These are phyloP conservation scores for Alternaria ventricosa DNA, from an alignment of 2,329 filamentous ascomycete genomes.

Conservation along the genomic window DNA sequence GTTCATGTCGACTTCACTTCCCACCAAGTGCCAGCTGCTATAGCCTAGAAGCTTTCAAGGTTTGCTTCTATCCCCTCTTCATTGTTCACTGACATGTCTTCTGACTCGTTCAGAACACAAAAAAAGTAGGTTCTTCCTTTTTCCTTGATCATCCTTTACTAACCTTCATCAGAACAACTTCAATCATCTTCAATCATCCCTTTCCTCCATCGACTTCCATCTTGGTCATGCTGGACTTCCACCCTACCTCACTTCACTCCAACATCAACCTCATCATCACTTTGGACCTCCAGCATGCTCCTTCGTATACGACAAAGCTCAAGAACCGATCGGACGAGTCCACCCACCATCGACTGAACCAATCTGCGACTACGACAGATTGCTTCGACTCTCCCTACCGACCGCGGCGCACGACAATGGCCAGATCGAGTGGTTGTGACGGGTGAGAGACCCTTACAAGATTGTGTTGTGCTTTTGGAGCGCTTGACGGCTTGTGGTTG, in stretches of 20 bases:
- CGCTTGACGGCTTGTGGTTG: slow-evolving; percentile 1
- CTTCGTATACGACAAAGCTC: not conserved
- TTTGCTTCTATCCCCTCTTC: not conserved
- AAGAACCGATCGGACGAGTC: slow-evolving; percentile 1
- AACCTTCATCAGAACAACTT: not conserved
- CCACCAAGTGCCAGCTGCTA: not conserved
- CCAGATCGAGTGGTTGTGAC: slow-evolving; percentile 1
- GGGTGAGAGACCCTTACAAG: not conserved
- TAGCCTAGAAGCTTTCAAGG: slow-evolving; percentile 2
- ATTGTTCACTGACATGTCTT: not conserved
- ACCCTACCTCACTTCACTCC: not conserved
- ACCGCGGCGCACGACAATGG: slow-evolving; percentile 1
- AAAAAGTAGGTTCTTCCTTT: not conserved
- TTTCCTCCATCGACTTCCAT: not conserved
- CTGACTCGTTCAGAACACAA: not conserved
- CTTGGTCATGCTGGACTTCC: not conserved
- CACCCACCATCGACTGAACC: slow-evolving; percentile 2
- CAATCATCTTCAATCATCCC: not conserved
- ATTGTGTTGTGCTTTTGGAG: slow-evolving; percentile 1
- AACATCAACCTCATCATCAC: not conserved
- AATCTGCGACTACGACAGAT: not conserved
- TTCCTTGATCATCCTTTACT: not conserved
- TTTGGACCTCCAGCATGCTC: not conserved
- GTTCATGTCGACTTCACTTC: not conserved
- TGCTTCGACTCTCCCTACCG: slow-evolving; percentile 6